Evolutionary conservation across 768 basidiomycete genomes (phyloP), one percentile per base, ranked within the genome.

Genomic region (Saitozyma podzolica): DNA sequence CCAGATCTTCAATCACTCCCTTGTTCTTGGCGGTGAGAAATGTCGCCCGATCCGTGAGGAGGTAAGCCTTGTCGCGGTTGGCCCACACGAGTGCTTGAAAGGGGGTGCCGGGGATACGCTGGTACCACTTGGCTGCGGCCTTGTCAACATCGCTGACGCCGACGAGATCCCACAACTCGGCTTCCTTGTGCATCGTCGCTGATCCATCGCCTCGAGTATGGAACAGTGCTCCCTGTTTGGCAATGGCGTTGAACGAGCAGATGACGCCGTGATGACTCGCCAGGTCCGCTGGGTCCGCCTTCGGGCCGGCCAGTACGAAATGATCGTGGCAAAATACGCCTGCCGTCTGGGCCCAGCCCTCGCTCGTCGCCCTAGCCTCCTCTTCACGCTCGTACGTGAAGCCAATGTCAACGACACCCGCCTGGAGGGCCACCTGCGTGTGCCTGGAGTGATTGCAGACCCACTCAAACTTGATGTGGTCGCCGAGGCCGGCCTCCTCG

Each of bases 131-230:
- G 9, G 20, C 13, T 19, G 9, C 13, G 14, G 8, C 29, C 29
- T 29, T 8, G 14, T 8, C 14, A 13, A 9, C 39, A 13, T 11
- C 9, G 8, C 10, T 9, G 11, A 55, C 19, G 11, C 54, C 54
- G 8, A 29, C 54, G 13, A 29, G 9, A 29, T 40, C 39, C 54
- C 54, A 55, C 19, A 55, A 19, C 10, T 13, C 54, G 29, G 10
- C 8, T 29, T 55, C 54, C 40, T 9, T 16, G 54, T 55, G 54
- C 54, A 55, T 55, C 8, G 54, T 55, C 16, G 54, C 54, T 8
- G 54, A 55, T 29, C 54, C 54, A 40, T 55, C 54, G 11, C 54
- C 54, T 8, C 54, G 54, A 11, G 54, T 55, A 19, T 55, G 54
- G 40, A 39, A 55, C 8, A 13, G 10, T 8, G 11, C 8, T 14